These are phyloP conservation scores for Arachnomyces sp. DNA, from an alignment of 2,329 filamentous ascomycete species.

Conservation along the genomic window DNA sequence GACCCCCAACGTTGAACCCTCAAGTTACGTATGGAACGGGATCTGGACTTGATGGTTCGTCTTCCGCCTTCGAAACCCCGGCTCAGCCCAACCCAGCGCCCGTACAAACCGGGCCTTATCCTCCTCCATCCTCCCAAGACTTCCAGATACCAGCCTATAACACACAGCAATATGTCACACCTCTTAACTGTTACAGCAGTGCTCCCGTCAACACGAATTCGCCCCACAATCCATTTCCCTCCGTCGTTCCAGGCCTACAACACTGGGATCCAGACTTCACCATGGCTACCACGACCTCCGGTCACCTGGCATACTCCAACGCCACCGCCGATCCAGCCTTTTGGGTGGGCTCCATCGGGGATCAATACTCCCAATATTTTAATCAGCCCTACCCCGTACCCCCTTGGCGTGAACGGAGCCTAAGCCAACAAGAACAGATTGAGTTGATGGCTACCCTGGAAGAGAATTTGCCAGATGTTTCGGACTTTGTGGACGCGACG, in stretches of 20 bases:
- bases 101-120: slow-evolving; percentile 14
- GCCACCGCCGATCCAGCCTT: slow-evolving; percentile 31
- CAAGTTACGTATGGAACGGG: too few relatives aligned
- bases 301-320: slow-evolving; percentile 27
- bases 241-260: slow-evolving; percentile 31
- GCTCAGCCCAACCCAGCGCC: slow-evolving; percentile 12
- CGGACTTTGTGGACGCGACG: slow-evolving; percentile 32
- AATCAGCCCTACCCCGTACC: slow-evolving; percentile 38
- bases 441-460: slow-evolving; percentile 77
- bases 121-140: slow-evolving; percentile 11
- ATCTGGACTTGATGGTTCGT: too few relatives aligned
- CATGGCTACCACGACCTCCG: slow-evolving; percentile 28
- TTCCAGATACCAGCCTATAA: slow-evolving; percentile 11
- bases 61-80: too few relatives aligned
- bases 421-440: slow-evolving; percentile 72
- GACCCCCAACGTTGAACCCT: too few relatives aligned
- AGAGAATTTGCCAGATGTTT: slow-evolving; percentile 42
- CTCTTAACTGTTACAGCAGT: slow-evolving; percentile 9
- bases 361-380: slow-evolving; percentile 41
- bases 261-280: slow-evolving; percentile 36
- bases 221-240: slow-evolving; percentile 33
- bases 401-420: slow-evolving; percentile 51
- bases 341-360: slow-evolving; percentile 36
- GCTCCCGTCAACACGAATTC: slow-evolving; percentile 29
- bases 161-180: slow-evolving; percentile 15